Conservation (phyloP, 345 rosid genomes). For the Hibiscus syriacus region DNA sequence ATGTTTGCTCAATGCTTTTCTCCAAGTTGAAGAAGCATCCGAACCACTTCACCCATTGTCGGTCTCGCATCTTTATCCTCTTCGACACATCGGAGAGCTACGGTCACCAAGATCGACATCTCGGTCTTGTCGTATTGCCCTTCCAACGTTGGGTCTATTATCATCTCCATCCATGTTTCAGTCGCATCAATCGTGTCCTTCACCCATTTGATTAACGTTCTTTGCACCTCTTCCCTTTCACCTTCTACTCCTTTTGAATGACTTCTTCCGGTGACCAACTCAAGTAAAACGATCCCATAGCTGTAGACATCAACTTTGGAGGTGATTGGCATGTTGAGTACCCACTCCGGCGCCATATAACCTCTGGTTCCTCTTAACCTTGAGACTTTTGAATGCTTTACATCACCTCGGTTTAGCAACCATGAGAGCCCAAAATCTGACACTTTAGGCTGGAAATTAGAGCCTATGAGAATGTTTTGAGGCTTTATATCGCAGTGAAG, state of each 20-base stretch:
- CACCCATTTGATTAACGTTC: background rate
- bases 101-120: conserved; percentile 9
- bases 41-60: conserved; percentile 20
- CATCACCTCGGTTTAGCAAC: conserved; percentile 12
- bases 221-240: background rate
- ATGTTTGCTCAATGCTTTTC: background rate
- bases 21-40: conserved; percentile 14
- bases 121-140: background rate
- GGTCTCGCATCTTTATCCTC: conserved; percentile 23
- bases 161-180: conserved; percentile 9
- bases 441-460: conserved; percentile 12
- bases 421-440: conserved; percentile 24
- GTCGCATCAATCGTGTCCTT: background rate
- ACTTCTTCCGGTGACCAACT: conserved; percentile 22
- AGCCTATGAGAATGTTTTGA: conserved; percentile 24
- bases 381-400: background rate
- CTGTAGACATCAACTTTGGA: conserved; percentile 41
- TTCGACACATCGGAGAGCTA: conserved; percentile 18
- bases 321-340: conserved; percentile 20
- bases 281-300: conserved; percentile 33
- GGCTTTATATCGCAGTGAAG: conserved; percentile 33
- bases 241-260: background rate
- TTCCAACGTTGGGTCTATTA: conserved; percentile 13
- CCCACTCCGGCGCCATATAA: conserved; percentile 28
- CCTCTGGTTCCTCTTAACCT: conserved; percentile 27